phyloP scores from a whole-genome alignment of 257 asterid genomes.

The Pogostemon cablin region DNA sequence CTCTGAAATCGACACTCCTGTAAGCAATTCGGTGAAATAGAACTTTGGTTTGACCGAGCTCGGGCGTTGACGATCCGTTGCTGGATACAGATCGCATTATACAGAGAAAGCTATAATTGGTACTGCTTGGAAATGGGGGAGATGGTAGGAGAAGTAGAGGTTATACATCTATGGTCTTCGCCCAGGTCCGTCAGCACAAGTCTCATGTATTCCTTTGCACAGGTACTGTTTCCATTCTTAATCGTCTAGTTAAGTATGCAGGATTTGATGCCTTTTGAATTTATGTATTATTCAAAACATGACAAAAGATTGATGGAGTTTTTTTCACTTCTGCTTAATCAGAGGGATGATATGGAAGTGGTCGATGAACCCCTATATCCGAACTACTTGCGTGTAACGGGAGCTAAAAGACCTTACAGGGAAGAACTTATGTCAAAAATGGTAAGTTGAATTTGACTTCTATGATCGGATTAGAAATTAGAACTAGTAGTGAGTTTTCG shows the following conservation, averaged over 20 bases:
- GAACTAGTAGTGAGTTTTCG: slow-evolving; percentile 12
- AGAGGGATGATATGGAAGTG: slow-evolving; percentile 84
- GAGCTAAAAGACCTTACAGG: slow-evolving; percentile 70
- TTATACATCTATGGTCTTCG: slow-evolving; percentile 50
- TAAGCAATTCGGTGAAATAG: no score
- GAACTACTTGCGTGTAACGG: slow-evolving; percentile 55
- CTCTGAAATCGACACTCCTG: no score
- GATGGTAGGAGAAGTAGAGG: slow-evolving; percentile 37
- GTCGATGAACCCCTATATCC: slow-evolving; percentile 88
- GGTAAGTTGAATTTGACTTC: slow-evolving; percentile 43
- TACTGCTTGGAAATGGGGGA: slow-evolving; percentile 32
- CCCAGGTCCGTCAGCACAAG: slow-evolving; percentile 55
- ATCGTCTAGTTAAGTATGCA: background rate
- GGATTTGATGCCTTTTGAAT: background rate
- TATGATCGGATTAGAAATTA: background rate
- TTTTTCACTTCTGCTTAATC: slow-evolving; percentile 28
- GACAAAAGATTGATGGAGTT: no score
- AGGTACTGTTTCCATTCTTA: slow-evolving; percentile 31
- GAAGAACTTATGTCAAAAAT: slow-evolving; percentile 55
- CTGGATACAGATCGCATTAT: background rate
- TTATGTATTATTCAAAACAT: background rate
- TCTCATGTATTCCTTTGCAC: slow-evolving; percentile 55
- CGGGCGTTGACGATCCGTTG: no score
- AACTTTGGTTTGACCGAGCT: no score
- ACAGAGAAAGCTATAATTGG: background rate